Conservation (phyloP, 2,329 filamentous ascomycete species). For the Scedosporium apiospermum region DNA sequence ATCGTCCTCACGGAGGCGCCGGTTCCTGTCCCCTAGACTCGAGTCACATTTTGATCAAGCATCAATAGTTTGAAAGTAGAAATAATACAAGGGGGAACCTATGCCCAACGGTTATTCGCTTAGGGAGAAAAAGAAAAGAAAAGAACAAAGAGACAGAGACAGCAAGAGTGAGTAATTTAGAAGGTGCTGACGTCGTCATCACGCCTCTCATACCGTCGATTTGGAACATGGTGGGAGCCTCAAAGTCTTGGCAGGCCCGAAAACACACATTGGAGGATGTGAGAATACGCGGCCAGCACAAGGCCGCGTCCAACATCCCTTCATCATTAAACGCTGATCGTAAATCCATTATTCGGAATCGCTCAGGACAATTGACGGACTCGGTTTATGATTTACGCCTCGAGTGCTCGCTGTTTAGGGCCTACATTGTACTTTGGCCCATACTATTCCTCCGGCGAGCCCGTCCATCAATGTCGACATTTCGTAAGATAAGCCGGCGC, state of each 20-base stretch:
- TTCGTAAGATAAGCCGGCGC: too few species aligned
- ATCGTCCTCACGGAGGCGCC: not conserved
- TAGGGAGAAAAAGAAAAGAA: not conserved
- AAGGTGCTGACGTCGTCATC: not conserved
- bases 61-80: too few species aligned
- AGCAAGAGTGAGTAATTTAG: not conserved
- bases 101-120: too few species aligned
- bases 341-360: too few species aligned
- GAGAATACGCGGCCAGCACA: not conserved
- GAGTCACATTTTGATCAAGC: too few species aligned
- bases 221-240: not conserved
- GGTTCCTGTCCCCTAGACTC: not conserved
- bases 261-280: not conserved
- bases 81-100: too few species aligned
- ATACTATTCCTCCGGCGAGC: too few species aligned
- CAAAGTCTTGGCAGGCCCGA: not conserved
- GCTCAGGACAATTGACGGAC: too few species aligned
- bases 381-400: too few species aligned
- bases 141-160: not conserved
- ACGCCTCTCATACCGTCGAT: not conserved
- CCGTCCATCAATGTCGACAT: too few species aligned
- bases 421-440: too few species aligned
- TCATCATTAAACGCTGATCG: not conserved
- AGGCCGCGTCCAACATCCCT: not conserved
- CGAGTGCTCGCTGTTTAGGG: too few species aligned